Conservation (phyloP, 345 rosid genomes). For the Eucalyptus regnans region DNA sequence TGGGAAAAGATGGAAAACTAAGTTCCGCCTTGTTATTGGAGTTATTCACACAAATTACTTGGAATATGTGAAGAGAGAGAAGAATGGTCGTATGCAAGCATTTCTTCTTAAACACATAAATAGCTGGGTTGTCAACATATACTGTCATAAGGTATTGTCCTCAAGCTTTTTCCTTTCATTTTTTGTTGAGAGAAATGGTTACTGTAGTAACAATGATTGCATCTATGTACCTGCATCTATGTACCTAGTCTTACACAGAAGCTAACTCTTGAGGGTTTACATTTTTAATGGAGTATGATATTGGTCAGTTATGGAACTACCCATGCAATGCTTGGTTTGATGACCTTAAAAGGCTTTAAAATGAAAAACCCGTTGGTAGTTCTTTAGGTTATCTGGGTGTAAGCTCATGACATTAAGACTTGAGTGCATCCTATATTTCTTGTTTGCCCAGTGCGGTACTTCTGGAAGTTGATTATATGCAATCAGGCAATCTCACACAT, state of each 20-base stretch:
- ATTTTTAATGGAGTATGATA: not conserved
- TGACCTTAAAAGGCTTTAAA: not conserved
- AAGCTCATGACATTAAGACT: not conserved
- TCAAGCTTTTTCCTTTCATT: not conserved
- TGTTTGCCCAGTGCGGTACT: not conserved
- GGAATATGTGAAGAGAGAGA: slow-evolving; percentile 84
- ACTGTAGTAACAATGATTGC: not conserved
- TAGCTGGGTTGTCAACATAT: slow-evolving; percentile 74
- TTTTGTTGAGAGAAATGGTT: not conserved
- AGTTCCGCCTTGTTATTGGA: slow-evolving; percentile 69
- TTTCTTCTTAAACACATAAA: slow-evolving; percentile 53
- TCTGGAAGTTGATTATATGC: not conserved
- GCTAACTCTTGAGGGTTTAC: not conserved
- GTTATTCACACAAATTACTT: slow-evolving; percentile 86
- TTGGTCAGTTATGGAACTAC: not conserved
- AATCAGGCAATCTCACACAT: not conserved
- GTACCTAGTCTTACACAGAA: not conserved
- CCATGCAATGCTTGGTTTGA: not conserved
- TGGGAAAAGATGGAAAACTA: slow-evolving; percentile 85
- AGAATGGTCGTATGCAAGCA: slow-evolving; percentile 54
- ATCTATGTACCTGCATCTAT: not conserved
- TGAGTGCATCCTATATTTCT: not conserved
- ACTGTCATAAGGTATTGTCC: slow-evolving; percentile 80
- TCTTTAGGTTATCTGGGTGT: not conserved
- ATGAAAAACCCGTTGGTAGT: not conserved